phyloP scores from a whole-genome alignment of 345 rosid genomes.

The Adansonia digitata region DNA sequence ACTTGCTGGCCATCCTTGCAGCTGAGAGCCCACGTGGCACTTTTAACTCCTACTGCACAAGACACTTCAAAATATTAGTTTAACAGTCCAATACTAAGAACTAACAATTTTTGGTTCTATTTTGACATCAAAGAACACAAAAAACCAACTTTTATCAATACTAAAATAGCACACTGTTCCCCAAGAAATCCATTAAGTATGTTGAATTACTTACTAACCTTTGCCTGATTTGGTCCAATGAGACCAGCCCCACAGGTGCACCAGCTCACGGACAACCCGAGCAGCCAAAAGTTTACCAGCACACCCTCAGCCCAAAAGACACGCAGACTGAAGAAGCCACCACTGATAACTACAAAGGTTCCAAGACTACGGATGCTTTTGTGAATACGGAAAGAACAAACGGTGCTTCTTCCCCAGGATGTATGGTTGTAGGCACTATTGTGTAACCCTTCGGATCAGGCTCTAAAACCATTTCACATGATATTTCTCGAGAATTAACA shows the following conservation, averaged over 20 bases:
- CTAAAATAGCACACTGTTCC: not conserved
- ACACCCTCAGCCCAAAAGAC: constrained; percentile 22
- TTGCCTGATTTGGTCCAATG: constrained; percentile 17
- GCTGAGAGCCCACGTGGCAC: constrained; percentile 20
- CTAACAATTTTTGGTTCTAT: not conserved
- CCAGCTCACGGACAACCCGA: constrained; percentile 35
- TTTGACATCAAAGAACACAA: not conserved
- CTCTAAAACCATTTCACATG: constrained; percentile 99
- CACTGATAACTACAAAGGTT: constrained; percentile 47
- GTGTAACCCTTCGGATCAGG: constrained; percentile 99
- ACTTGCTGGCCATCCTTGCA: constrained; percentile 19
- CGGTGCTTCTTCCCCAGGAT: constrained; percentile 99
- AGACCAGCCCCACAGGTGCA: constrained; percentile 20
- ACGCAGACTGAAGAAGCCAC: constrained; percentile 19
- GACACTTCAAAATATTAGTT: constrained; percentile 5
- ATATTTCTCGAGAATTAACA: constrained; percentile 98
- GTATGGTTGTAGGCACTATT: constrained; percentile 96
- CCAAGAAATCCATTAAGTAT: not conserved
- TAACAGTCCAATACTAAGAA: not conserved
- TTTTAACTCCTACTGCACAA: constrained; percentile 1
- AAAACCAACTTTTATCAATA: not conserved
- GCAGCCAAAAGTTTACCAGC: constrained; percentile 27
- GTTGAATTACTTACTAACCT: constrained; percentile 23
- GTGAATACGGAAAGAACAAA: constrained; percentile 96
- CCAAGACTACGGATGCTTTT: constrained; percentile 78